Evolutionary conservation across 106 monocot species (phyloP).

Genomic region (Dioscorea zingiberensis): DNA sequence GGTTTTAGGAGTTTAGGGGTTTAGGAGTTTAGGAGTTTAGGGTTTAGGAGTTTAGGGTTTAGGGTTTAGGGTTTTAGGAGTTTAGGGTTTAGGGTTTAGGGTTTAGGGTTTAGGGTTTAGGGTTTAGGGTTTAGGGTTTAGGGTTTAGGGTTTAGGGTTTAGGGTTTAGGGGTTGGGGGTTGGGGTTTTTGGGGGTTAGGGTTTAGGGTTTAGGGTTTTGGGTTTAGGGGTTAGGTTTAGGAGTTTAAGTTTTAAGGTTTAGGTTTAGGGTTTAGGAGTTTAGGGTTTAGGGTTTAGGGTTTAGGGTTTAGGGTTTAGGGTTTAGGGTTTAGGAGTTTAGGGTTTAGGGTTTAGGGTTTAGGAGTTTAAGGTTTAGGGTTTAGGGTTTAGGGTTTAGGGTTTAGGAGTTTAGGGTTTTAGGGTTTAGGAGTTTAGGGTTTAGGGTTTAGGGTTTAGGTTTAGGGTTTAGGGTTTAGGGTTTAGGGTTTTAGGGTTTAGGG

Average conservation of each 20-base stretch:
- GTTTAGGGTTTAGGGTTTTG: background rate
- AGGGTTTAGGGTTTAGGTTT: conserved; percentile 2
- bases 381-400: conserved; percentile 11
- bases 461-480: conserved; percentile 11
- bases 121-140: conserved; percentile 5
- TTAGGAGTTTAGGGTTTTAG: conserved; percentile 10
- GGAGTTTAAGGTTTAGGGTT: conserved; percentile 5
- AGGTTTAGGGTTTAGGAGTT: conserved; percentile 8
- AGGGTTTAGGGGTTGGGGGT: conserved; percentile 3
- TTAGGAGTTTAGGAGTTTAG: conserved; percentile 13
- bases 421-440: background rate
- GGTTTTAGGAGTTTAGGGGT: conserved; percentile 6
- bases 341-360: conserved; percentile 13
- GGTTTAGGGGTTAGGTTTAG: conserved; percentile 6
- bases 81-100: conserved; percentile 17
- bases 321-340: conserved; percentile 4
- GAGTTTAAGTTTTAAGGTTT: conserved; percentile 6
- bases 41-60: conserved; percentile 16
- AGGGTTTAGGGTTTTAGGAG: conserved; percentile 8
- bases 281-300: conserved; percentile 16
- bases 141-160: conserved; percentile 7
- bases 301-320: conserved; percentile 14
- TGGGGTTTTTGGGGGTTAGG: background rate
- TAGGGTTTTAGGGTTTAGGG: background rate
- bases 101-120: conserved; percentile 16